phyloP scores from a whole-genome alignment of 2,329 filamentous ascomycete genomes.

The Alternaria arborescens region DNA sequence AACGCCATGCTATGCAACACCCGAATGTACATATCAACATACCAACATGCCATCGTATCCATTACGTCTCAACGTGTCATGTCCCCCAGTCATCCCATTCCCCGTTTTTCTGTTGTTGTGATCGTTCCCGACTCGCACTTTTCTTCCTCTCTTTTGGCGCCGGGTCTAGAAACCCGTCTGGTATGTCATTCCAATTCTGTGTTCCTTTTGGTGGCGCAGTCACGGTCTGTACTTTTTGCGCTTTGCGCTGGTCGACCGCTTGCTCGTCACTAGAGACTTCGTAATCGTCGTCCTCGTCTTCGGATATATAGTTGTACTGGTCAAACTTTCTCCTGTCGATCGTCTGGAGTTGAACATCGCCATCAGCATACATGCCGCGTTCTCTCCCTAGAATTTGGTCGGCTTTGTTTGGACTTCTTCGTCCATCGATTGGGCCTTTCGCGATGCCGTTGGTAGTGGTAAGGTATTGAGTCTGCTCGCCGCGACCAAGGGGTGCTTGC shows the following conservation, averaged over 20 bases:
- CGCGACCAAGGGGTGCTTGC: constrained; percentile 35
- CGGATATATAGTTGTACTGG: constrained; percentile 48
- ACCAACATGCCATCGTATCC: constrained; percentile 21
- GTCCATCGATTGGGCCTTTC: constrained; percentile 43
- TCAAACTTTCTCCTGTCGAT: constrained; percentile 50
- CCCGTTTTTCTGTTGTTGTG: constrained; percentile 34
- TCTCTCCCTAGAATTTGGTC: constrained; percentile 54
- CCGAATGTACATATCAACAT: constrained; percentile 22
- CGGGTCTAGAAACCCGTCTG: constrained; percentile 53
- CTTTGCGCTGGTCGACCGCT: constrained; percentile 30
- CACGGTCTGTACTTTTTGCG: constrained; percentile 23
- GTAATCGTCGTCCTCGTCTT: constrained; percentile 51
- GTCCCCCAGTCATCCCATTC: constrained; percentile 45
- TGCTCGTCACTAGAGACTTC: constrained; percentile 46
- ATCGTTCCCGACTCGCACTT: constrained; percentile 36
- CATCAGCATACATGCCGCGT: constrained; percentile 47
- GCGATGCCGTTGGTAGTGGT: constrained; percentile 47
- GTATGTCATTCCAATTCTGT: constrained; percentile 60
- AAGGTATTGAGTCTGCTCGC: constrained; percentile 45
- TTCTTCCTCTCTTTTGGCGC: constrained; percentile 39
- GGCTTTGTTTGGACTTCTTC: constrained; percentile 52
- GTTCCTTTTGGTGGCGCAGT: constrained; percentile 30
- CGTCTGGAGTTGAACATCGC: constrained; percentile 53
- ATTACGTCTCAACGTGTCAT: constrained; percentile 1
- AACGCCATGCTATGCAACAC: constrained; percentile 22